Evolutionary conservation across 495 filamentous ascomycete genomes (phyloP).

Genomic region (Tricharina praecox): DNA sequence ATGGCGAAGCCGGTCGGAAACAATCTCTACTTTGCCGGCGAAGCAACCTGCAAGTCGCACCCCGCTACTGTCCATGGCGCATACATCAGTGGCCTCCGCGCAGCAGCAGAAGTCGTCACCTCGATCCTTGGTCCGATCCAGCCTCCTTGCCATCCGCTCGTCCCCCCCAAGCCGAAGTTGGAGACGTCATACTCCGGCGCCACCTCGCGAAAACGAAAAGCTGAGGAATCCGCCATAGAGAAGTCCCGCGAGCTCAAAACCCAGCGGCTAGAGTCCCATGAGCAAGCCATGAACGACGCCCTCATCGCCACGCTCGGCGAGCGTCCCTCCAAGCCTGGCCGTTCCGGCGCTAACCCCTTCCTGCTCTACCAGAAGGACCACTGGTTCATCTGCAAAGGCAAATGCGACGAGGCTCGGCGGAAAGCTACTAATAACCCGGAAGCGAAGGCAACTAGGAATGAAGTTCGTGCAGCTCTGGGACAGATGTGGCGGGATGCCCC

Average conservation of each 20-base stretch:
- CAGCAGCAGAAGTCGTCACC: constrained; percentile 68
- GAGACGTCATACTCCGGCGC: constrained; percentile 26
- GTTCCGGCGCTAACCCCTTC: constrained; percentile 55
- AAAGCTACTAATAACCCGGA: constrained; percentile 47
- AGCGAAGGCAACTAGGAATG: constrained; percentile 49
- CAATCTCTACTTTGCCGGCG: constrained; percentile 76
- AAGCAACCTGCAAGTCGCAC: constrained; percentile 88
- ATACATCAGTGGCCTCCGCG: constrained; percentile 80
- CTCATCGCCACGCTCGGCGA: constrained; percentile 55
- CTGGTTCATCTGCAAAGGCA: constrained; percentile 54
- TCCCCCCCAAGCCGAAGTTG: constrained; percentile 44
- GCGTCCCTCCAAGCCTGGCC: constrained; percentile 50
- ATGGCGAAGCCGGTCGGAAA: constrained; percentile 80
- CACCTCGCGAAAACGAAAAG: constrained; percentile 37
- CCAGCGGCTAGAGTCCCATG: constrained; percentile 47
- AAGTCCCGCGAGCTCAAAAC: constrained; percentile 33
- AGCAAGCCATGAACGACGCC: constrained; percentile 51
- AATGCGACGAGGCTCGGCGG: constrained; percentile 51
- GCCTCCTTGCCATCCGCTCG: constrained; percentile 54
- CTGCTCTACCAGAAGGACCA: constrained; percentile 63
- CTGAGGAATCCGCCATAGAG: constrained; percentile 25
- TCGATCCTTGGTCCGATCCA: constrained; percentile 63
- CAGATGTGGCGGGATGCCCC: constrained; percentile 73
- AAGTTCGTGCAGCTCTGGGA: constrained; percentile 64
- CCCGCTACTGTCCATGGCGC: constrained; percentile 94